Conservation (phyloP, 306 rosid genomes). For the Glycine soja region DNA sequence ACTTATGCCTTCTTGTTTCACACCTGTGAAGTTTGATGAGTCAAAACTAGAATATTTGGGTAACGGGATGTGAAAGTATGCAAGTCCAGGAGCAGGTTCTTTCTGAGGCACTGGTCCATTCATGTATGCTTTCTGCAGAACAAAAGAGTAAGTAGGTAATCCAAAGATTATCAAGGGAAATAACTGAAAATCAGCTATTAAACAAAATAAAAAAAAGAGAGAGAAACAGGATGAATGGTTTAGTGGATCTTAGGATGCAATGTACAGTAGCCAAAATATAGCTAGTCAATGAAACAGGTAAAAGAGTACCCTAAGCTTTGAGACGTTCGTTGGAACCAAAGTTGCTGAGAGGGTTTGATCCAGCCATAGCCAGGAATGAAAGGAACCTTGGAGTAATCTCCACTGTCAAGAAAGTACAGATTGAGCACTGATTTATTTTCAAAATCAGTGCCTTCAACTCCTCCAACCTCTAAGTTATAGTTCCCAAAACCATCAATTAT, state of each 20-base stretch:
- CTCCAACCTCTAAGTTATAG: constrained; percentile 75
- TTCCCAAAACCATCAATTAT: constrained; percentile 80
- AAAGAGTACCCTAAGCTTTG: constrained; percentile 60
- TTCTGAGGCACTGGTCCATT: constrained; percentile 65
- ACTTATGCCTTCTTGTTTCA: constrained; percentile 68
- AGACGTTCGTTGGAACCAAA: constrained; percentile 77
- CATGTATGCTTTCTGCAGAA: constrained; percentile 66
- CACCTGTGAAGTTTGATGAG: constrained; percentile 73
- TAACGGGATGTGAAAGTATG: constrained; percentile 83
- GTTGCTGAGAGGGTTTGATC: constrained; percentile 90
- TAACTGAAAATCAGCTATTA: constrained; percentile 5
- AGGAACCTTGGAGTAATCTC: constrained; percentile 78
- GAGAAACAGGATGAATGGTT: too few species aligned
- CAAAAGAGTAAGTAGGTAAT: constrained; percentile 24
- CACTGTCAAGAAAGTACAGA: constrained; percentile 88
- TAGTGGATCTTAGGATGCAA: too few species aligned
- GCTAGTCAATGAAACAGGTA: background rate
- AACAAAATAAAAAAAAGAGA: too few species aligned
- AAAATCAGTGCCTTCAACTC: constrained; percentile 69
- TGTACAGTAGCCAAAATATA: background rate
- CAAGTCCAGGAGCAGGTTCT: constrained; percentile 74
- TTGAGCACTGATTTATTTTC: constrained; percentile 83
- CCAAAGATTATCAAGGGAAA: background rate
- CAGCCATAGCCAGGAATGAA: constrained; percentile 74
- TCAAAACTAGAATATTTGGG: constrained; percentile 76